Evolutionary conservation across 805 yeast genomes (phyloP), one percentile per base, ranked within the genome.

Genomic region (Wickerhamiella australiensis): DNA sequence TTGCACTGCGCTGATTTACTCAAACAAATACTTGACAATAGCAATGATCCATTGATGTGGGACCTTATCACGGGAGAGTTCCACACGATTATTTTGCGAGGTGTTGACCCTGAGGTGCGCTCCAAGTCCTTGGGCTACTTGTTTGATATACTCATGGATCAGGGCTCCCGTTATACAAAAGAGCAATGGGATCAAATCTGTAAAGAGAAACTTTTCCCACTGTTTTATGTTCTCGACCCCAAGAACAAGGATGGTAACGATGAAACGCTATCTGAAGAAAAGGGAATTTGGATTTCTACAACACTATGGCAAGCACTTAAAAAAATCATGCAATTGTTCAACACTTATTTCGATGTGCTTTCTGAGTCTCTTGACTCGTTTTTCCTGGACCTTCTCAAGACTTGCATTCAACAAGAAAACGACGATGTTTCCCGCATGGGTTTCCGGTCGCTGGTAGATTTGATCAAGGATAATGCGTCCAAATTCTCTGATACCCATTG

Each of bases 381-480:
- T 61, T 86, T 83, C 62, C 71, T 94, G 64, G 78, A 78, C 17
- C 71, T 94, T 47, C 66, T 92, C 50, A 79, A 80, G 1, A 80
- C 90, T 5, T 92, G 98, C 66, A 85, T 92, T 46, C 86, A 95
- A 58, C 98, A 92, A 65, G 96, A 88, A 58, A 90, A 92, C 63
- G 98, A 92, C 60, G 88, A 97, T 0, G 87, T 94, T 58, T 94
- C 96, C 0, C 75, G 95, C 58, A 90, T 90, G 56, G 99, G 98
- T 29, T 76, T 94, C 59, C 78, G 90, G 7, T 88, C 98, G 63
- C 72, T 92, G 52, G 82, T 83, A 56, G 83, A 80, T 55, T 70
- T 92, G 53, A 74, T 92, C 51, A 66, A 80, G n/a, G 82, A 82
- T 54, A 94, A 92, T 61, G 76, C 80, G 56, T 57, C 65, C 7